A percentile compares a stretch with the other conserved stretches of the same genome.
Conservation (phyloP, 139 green algal species). For the Diplosphaera chodatii region DNA sequence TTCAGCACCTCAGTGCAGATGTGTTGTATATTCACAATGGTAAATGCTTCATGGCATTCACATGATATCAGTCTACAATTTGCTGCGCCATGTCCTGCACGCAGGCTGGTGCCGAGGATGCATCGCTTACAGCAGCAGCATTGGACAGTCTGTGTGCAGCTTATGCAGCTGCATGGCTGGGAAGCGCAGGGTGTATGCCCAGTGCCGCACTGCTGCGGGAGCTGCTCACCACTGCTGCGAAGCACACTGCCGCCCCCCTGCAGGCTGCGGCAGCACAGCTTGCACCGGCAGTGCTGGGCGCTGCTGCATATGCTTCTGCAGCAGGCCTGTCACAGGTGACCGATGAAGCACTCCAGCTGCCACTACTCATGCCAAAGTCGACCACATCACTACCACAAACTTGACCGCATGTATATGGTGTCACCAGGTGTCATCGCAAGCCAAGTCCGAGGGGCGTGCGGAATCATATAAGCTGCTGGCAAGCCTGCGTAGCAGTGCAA, state of each 20-base stretch:
- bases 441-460: background rate
- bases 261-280: conserved; percentile 1
- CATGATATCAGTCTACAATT: background rate
- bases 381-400: too few species aligned
- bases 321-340: background rate
- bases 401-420: too few species aligned
- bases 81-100: background rate
- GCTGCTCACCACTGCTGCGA: conserved; percentile 1
- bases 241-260: conserved; percentile 1
- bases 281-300: background rate
- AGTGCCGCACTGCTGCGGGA: background rate
- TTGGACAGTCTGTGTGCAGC: background rate
- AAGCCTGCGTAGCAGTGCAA: background rate
- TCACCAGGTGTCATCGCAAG: background rate
- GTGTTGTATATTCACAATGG: background rate
- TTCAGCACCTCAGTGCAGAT: too few species aligned
- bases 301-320: background rate
- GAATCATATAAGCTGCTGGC: background rate
- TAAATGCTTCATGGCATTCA: background rate
- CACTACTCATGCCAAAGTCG: too few species aligned
- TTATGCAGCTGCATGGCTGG: background rate
- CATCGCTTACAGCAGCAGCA: background rate
- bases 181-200: background rate
- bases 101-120: background rate
- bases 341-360: background rate